Conservation (phyloP, 2,329 filamentous ascomycete genomes). For the Sporothrix dimorphospora region DNA sequence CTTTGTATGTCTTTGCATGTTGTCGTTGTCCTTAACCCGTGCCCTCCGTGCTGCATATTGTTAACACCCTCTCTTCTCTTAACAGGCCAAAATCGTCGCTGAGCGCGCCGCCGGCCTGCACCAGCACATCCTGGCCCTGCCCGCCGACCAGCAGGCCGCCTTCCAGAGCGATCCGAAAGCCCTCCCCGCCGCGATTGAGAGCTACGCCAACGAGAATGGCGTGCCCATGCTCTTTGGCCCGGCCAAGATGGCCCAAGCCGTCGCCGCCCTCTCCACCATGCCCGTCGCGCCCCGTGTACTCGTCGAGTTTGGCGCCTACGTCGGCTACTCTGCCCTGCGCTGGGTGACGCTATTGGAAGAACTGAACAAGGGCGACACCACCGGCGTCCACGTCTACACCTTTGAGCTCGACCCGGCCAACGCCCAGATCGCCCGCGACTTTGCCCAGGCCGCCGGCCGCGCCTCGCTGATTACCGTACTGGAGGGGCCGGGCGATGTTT, state of each 20-base stretch:
- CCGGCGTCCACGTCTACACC: conserved; percentile 40
- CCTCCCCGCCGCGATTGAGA: conserved; percentile 40
- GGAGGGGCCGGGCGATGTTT: conserved; percentile 40
- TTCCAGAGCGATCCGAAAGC: conserved; percentile 38
- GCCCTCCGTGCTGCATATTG: not conserved
- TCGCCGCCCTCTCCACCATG: conserved; percentile 35
- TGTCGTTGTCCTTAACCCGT: not conserved
- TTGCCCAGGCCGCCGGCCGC: conserved; percentile 43
- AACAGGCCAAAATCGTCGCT: not conserved
- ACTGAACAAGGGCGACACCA: conserved; percentile 31
- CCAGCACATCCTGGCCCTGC: conserved; percentile 31
- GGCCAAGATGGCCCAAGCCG: conserved; percentile 38
- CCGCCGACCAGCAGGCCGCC: conserved; percentile 20
- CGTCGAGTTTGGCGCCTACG: conserved; percentile 44
- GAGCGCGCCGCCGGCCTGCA: conserved; percentile 28
- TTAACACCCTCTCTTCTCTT: not conserved
- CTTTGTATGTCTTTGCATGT: not conserved
- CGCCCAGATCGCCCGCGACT: conserved; percentile 40
- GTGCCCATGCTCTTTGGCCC: conserved; percentile 42
- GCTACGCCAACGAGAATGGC: conserved; percentile 38
- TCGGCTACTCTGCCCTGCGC: conserved; percentile 44
- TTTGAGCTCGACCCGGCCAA: conserved; percentile 42
- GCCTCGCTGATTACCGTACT: conserved; percentile 41
- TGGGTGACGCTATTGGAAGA: conserved; percentile 39
- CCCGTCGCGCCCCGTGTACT: conserved; percentile 39